These are phyloP conservation scores for Claviceps sp. DNA, from an alignment of 2,329 filamentous ascomycete genomes.

Conservation along the genomic window DNA sequence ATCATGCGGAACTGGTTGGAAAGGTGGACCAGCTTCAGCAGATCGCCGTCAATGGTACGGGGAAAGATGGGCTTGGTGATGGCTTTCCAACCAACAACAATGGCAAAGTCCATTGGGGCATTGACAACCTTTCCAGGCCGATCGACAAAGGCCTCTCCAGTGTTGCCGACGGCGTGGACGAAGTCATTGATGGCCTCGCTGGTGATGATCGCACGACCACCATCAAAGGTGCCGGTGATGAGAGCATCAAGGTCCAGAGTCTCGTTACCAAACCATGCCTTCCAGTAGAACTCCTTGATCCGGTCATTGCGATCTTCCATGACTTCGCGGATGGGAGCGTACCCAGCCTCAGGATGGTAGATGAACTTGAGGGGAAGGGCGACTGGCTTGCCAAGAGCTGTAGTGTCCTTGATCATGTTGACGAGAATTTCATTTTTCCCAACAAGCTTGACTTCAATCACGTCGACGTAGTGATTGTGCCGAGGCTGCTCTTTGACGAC, in stretches of 20 bases:
- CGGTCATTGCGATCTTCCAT: slow-evolving; percentile 94
- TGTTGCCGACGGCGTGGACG: slow-evolving; percentile 97
- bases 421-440: slow-evolving; percentile 70
- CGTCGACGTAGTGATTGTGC: slow-evolving; percentile 76
- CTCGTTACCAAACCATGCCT: slow-evolving; percentile 90
- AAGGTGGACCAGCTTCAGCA: slow-evolving; percentile 89
- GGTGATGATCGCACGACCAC: slow-evolving; percentile 76
- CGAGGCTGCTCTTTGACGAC: slow-evolving; percentile 76
- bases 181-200: slow-evolving; percentile 95
- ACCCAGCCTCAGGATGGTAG: slow-evolving; percentile 90
- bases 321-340: slow-evolving; percentile 92
- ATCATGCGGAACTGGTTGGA: slow-evolving; percentile 99
- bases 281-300: slow-evolving; percentile 99
- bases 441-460: slow-evolving; percentile 69
- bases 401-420: slow-evolving; percentile 87
- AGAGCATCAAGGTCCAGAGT: slow-evolving; percentile 69
- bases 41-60: slow-evolving; percentile 84
- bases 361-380: slow-evolving; percentile 76
- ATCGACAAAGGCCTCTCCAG: slow-evolving; percentile 92
- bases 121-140: slow-evolving; percentile 86
- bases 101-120: slow-evolving; percentile 97
- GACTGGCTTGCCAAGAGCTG: slow-evolving; percentile 69
- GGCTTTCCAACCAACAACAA: slow-evolving; percentile 97
- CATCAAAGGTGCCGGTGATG: slow-evolving; percentile 79
- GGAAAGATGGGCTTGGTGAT: slow-evolving; percentile 99